A percentile compares a stretch with the other conserved stretches of the same genome.
These are phyloP conservation scores for Coelastrella sp. DNA, from an alignment of 139 green algal genomes.

Conservation along the genomic window DNA sequence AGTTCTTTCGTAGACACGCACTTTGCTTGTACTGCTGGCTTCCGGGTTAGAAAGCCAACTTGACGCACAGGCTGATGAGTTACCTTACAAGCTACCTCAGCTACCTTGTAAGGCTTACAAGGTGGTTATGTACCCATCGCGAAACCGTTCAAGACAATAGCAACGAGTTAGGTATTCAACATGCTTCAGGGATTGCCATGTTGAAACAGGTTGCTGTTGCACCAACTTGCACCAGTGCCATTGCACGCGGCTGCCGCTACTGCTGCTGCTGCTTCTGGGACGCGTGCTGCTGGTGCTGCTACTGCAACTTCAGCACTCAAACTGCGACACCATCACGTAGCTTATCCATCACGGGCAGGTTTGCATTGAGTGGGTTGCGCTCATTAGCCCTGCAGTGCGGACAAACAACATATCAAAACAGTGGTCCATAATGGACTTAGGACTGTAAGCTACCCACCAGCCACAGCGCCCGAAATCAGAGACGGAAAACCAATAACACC, in stretches of 20 bases:
- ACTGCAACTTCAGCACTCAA: background rate
- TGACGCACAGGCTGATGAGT: too few relatives aligned
- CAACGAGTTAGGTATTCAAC: too few relatives aligned
- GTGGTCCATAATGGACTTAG: background rate
- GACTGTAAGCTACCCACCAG: background rate
- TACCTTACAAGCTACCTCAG: too few relatives aligned
- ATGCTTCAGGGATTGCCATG: background rate
- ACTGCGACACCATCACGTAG: slow-evolving; percentile 19
- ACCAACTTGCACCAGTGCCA: background rate
- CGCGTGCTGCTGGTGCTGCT: background rate
- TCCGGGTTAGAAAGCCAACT: too few relatives aligned
- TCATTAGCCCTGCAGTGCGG: slow-evolving; percentile 57
- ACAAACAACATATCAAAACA: background rate
- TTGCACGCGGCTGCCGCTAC: background rate
- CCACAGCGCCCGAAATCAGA: too few relatives aligned
- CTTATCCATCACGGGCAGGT: slow-evolving; percentile 59
- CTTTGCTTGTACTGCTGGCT: too few relatives aligned
- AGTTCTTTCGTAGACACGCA: too few relatives aligned
- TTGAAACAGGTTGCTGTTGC: background rate
- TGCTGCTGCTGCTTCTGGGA: background rate
- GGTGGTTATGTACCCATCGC: too few relatives aligned
- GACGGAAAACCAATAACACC: too few relatives aligned
- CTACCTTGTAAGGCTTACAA: too few relatives aligned
- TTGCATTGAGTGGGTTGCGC: slow-evolving; percentile 75
- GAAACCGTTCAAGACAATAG: too few relatives aligned